Percentiles rank a stretch among this genome's conserved stretches.
These are phyloP conservation scores for Aspergillus ochraceoroseus DNA, from an alignment of 2,329 filamentous ascomycete genomes.

Conservation along the genomic window DNA sequence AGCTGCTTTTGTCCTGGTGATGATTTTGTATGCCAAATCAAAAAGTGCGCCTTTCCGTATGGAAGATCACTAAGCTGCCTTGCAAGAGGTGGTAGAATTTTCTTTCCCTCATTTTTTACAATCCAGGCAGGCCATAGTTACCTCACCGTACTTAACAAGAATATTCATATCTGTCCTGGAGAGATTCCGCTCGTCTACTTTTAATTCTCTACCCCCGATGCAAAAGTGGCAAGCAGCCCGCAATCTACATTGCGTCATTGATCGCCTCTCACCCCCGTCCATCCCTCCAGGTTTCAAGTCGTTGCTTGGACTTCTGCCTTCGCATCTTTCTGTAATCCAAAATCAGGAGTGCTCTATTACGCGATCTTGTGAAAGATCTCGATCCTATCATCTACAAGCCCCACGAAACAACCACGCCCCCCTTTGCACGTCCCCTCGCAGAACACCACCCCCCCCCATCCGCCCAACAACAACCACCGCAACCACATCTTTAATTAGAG, in stretches of 20 bases:
- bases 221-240: conserved; percentile 18
- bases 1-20: no score
- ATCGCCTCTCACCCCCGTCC: conserved; percentile 17
- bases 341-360: background rate
- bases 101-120: no score
- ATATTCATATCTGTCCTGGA: no score
- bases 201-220: no score
- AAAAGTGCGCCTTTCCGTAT: no score
- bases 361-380: background rate
- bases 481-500: conserved; percentile 6
- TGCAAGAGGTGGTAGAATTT: background rate
- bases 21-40: no score
- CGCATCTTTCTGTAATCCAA: background rate
- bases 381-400: background rate
- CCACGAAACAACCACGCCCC: no score
- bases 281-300: conserved; percentile 13
- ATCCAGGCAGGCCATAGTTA: no score
- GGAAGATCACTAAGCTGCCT: no score
- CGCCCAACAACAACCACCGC: conserved; percentile 1
- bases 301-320: background rate
- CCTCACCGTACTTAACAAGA: no score
- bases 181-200: no score
- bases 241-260: conserved; percentile 26
- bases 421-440: background rate
- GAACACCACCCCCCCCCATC: background rate